These are phyloP conservation scores for Corymbia maculata DNA, from an alignment of 345 rosid species.

Conservation along the genomic window DNA sequence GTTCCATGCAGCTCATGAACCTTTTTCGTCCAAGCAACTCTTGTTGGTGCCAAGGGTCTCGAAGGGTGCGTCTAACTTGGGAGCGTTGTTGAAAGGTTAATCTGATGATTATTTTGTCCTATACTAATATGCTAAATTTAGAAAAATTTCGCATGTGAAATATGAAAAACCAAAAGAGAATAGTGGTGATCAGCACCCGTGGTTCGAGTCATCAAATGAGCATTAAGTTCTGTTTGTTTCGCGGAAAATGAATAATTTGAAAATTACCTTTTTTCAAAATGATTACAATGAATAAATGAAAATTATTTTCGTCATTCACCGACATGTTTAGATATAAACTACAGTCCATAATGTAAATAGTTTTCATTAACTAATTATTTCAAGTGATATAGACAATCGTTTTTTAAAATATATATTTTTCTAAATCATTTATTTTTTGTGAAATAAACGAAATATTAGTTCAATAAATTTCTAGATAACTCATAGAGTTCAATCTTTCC, in stretches of 20 bases:
- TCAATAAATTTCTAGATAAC: background rate
- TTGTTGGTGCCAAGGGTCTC: background rate
- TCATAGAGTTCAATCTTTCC: background rate
- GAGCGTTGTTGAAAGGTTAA: background rate
- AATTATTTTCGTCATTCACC: no score
- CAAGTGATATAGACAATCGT: no score
- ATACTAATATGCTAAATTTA: background rate
- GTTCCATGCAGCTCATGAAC: background rate
- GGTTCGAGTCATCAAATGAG: background rate
- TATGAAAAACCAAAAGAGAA: background rate
- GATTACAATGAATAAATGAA: background rate
- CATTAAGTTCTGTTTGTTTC: accelerated
- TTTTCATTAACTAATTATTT: no score
- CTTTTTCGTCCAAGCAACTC: background rate
- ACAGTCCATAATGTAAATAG: no score
- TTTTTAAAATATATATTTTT: no score
- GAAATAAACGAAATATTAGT: background rate
- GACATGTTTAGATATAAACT: no score
- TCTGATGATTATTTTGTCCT: background rate
- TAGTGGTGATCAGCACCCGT: background rate
- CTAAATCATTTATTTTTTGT: no score
- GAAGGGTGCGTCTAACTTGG: background rate
- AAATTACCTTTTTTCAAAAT: no score
- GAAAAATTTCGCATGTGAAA: background rate
- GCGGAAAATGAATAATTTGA: background rate